Conservation (phyloP, 257 asterid species). For the Nicotiana otophora region DNA sequence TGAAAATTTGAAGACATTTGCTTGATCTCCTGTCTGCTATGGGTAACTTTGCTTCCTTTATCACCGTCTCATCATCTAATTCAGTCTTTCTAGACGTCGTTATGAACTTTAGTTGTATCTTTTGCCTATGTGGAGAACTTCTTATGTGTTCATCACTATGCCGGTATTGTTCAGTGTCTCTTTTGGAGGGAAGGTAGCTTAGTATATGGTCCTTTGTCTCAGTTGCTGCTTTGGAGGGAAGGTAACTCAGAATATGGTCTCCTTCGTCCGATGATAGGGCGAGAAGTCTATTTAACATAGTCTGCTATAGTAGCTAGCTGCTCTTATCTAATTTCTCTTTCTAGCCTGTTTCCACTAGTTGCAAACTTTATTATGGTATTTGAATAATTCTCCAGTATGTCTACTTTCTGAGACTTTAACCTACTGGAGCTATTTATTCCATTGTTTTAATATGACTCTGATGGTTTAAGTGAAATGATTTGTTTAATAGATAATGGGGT, state of each 20-base stretch:
- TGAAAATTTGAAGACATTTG: constrained; percentile 18
- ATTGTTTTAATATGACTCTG: not conserved
- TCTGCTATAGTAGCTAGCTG: not conserved
- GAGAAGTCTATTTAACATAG: not conserved
- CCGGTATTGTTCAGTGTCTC: not conserved
- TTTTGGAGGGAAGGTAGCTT: not conserved
- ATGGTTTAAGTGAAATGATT: not conserved
- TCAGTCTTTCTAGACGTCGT: not conserved
- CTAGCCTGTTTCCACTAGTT: not conserved
- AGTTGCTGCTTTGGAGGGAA: not conserved
- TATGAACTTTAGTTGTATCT: not conserved
- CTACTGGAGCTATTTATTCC: constrained; percentile 2
- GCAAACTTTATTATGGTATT: not conserved
- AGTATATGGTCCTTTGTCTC: not conserved
- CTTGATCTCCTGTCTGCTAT: not conserved
- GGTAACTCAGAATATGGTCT: not conserved
- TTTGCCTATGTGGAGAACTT: not conserved
- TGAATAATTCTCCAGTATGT: not conserved
- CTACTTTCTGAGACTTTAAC: not conserved
- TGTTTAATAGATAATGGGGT: not conserved
- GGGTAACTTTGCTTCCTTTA: not conserved
- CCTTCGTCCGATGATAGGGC: not conserved
- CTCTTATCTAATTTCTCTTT: not conserved
- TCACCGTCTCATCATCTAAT: not conserved
- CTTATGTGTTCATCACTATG: not conserved